Evolutionary conservation across 169 alveolate species (phyloP).

Genomic region (Pseudocohnilembus persalinus): DNA sequence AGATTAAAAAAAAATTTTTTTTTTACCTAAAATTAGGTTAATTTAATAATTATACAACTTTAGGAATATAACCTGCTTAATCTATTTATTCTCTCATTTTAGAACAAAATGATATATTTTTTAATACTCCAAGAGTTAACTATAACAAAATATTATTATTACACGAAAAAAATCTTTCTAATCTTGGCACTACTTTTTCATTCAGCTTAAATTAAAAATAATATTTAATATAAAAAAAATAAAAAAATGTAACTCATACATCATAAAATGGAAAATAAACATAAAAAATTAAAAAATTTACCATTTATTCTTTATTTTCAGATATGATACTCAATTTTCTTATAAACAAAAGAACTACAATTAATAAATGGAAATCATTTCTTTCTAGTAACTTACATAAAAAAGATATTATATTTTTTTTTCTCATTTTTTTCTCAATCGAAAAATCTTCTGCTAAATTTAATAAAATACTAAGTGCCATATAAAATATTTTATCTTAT

Average conservation of each 20-base stretch:
- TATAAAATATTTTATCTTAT: slow-evolving; percentile 81
- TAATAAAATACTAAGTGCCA: slow-evolving; percentile 73
- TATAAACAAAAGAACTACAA: slow-evolving; percentile 71
- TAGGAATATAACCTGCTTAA: slow-evolving; percentile 73
- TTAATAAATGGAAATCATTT: slow-evolving; percentile 76
- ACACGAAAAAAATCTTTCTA: slow-evolving; percentile 76
- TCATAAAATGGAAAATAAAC: no score
- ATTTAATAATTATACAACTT: slow-evolving; percentile 74
- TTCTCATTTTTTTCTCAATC: slow-evolving; percentile 84
- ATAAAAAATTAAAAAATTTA: neutral
- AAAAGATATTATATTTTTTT: slow-evolving; percentile 66
- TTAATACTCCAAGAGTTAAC: slow-evolving; percentile 66
- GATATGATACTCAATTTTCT: slow-evolving; percentile 80
- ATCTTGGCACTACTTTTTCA: slow-evolving; percentile 66
- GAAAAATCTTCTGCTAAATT: slow-evolving; percentile 85
- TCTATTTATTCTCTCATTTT: slow-evolving; percentile 69
- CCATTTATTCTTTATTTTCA: slow-evolving; percentile 80
- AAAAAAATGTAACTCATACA: no score
- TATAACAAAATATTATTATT: slow-evolving; percentile 66
- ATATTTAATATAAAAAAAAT: no score
- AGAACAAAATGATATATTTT: slow-evolving; percentile 78
- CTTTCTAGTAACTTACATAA: slow-evolving; percentile 73
- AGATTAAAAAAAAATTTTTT: neutral
- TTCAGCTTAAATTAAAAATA: slow-evolving; percentile 31
- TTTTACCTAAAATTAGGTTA: slow-evolving; percentile 73